phyloP scores from a whole-genome alignment of 148 eudicot genomes.

The Arbutus unedo region DNA sequence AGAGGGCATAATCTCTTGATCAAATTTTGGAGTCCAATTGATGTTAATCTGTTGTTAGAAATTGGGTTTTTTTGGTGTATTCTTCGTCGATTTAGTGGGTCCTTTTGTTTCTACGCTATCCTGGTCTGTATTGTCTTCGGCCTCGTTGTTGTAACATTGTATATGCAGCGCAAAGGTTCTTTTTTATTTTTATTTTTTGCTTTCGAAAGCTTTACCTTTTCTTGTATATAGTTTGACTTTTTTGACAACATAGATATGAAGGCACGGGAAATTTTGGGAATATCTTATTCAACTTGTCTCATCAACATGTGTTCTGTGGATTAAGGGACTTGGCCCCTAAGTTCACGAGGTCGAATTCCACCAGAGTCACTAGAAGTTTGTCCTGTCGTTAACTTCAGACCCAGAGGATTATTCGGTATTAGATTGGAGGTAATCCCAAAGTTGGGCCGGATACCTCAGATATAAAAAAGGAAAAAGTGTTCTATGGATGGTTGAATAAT shows the following conservation, averaged over 20 bases:
- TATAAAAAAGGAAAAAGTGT: background rate
- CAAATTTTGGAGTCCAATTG: background rate
- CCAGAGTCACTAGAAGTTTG: too few relatives aligned
- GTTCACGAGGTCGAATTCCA: too few relatives aligned
- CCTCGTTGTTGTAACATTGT: background rate
- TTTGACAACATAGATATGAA: background rate
- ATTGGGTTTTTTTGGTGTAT: background rate
- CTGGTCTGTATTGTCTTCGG: background rate
- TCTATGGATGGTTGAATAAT: background rate
- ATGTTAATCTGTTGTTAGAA: background rate
- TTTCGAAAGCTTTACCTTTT: background rate
- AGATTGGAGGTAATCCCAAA: too few relatives aligned
- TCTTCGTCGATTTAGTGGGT: background rate
- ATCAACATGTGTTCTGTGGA: background rate
- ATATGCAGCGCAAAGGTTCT: background rate
- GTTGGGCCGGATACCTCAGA: background rate
- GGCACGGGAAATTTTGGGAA: background rate
- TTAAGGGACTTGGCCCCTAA: too few relatives aligned
- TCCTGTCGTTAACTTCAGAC: too few relatives aligned
- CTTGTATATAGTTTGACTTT: background rate
- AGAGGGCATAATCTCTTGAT: background rate
- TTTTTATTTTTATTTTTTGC: background rate
- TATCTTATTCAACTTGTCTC: background rate
- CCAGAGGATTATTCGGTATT: too few relatives aligned
- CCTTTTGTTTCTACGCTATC: background rate